Base-by-base conservation (phyloP, 148 eudicot species). In the Pharnaceum exiguum region DNA sequence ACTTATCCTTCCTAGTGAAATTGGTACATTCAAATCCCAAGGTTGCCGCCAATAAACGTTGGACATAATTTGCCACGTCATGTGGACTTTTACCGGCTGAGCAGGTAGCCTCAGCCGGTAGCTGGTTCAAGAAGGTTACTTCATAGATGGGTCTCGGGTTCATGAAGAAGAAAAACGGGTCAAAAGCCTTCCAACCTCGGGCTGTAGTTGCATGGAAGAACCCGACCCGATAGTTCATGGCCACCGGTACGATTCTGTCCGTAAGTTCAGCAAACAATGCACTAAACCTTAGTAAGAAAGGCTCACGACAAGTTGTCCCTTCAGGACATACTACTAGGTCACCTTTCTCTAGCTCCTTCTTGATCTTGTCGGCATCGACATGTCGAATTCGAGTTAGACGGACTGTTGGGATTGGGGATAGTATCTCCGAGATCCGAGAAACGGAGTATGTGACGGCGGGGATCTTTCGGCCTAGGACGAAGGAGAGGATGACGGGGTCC, bases 381-480 rank as follows among this genome's bases (percentile, higher is more conserved):
- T 82, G 74, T 21, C 95, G 77, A 21, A 66, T 66, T 25, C 97
- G 64, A 0, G 97, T 90, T 36, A 90, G 47, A 0, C 87, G 78
- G 50, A 90, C 82, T 19, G 97, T 90, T 21, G 95, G 97, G 60
- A 90, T 90, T 1, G 97, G 97, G 1, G 97, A 84, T 2, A 90
- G 65, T 35, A 90, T 74, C 60, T 90, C 97, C 0, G 89, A 72
- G 22, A 87, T 37, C 7, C 93, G 79, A 5, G 97, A 90, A 18
- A 90, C 65, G 21, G 97, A 90, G 72, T 90, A 90, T 11, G 97
- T 90, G 21, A 90, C 97, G 4, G 97, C 97, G 0, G 97, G 97
- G 43, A 90, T 79, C 2, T 70, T 59, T 0, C 97, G 82, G 9
- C 65, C 77, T 52, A 90, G 80, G 54, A 76, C 89, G 43, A 74